Conservation (phyloP, 345 rosid genomes). For the Ceriops decandra region DNA sequence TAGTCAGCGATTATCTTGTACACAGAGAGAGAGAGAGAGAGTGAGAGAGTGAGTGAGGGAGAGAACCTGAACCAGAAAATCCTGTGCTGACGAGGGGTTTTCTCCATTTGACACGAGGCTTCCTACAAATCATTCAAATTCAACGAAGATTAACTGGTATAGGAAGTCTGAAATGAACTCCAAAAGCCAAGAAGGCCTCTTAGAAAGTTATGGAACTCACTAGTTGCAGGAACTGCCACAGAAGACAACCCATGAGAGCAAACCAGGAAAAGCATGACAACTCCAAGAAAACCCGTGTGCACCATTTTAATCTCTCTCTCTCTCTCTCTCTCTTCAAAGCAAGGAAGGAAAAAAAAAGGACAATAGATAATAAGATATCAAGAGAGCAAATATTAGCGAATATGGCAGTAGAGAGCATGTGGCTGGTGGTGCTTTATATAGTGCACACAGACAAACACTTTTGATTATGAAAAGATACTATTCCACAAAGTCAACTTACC, state of each 20-base stretch:
- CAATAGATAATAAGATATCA: not conserved
- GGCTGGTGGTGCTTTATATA: slow-evolving; percentile 13
- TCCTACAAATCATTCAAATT: slow-evolving; percentile 23
- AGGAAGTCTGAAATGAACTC: not conserved
- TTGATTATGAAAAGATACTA: slow-evolving; percentile 3
- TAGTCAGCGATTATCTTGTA: too few species aligned
- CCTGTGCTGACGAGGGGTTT: slow-evolving; percentile 20
- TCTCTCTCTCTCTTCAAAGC: too few species aligned
- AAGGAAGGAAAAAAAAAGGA: not conserved
- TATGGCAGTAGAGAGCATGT: slow-evolving; percentile 1
- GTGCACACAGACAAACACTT: not conserved
- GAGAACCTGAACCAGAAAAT: slow-evolving; percentile 35
- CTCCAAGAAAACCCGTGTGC: not conserved
- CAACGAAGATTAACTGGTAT: not conserved
- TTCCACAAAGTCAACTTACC: slow-evolving; percentile 36
- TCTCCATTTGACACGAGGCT: slow-evolving; percentile 32
- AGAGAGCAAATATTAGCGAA: not conserved
- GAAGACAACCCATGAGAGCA: slow-evolving; percentile 18
- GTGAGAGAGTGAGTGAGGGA: not conserved
- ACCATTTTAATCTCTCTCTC: slow-evolving; percentile 4
- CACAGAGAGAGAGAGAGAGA: too few species aligned
- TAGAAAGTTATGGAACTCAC: slow-evolving; percentile 11
- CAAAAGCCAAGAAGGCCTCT: not conserved
- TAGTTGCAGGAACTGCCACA: slow-evolving; percentile 26
- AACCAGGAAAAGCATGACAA: slow-evolving; percentile 19